These are phyloP conservation scores for Cryphonectria parasitica DNA, from an alignment of 2,329 filamentous ascomycete genomes.

Conservation along the genomic window DNA sequence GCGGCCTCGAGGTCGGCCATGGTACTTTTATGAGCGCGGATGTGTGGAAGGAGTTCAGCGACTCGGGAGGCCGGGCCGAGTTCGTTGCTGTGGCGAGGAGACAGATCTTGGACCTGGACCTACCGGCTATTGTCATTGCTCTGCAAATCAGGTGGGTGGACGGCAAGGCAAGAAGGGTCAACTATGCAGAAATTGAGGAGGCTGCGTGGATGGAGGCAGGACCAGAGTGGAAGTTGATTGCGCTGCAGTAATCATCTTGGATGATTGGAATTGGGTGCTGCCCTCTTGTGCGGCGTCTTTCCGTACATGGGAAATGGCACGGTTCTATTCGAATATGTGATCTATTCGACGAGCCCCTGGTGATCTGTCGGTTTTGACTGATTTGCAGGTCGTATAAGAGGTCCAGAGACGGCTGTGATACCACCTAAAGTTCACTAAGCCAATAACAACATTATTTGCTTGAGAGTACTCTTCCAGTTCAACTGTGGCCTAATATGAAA, in stretches of 20 bases:
- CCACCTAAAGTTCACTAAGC: no score
- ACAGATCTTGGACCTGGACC: neutral
- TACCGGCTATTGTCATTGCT: neutral
- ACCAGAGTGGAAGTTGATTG: constrained; percentile 13
- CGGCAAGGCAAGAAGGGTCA: constrained; percentile 2
- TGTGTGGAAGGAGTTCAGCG: neutral
- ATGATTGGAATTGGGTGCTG: no score
- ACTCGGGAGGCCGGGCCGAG: neutral
- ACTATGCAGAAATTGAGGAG: constrained; percentile 1
- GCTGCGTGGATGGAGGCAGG: neutral
- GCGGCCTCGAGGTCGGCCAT: neutral
- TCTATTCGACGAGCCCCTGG: neutral
- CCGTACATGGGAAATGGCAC: neutral
- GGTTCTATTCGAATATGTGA: neutral
- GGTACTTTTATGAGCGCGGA: neutral
- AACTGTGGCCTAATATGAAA: no score
- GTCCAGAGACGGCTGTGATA: no score
- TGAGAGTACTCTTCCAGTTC: no score
- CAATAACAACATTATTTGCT: no score
- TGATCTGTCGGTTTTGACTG: neutral
- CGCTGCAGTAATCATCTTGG: constrained; percentile 2
- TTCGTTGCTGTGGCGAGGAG: constrained; percentile 6
- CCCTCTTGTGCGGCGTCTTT: neutral
- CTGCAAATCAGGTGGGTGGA: constrained; percentile 12
- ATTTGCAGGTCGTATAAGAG: no score